Base-by-base conservation (phyloP, 768 basidiomycete genomes). In the Calocybe indica region DNA sequence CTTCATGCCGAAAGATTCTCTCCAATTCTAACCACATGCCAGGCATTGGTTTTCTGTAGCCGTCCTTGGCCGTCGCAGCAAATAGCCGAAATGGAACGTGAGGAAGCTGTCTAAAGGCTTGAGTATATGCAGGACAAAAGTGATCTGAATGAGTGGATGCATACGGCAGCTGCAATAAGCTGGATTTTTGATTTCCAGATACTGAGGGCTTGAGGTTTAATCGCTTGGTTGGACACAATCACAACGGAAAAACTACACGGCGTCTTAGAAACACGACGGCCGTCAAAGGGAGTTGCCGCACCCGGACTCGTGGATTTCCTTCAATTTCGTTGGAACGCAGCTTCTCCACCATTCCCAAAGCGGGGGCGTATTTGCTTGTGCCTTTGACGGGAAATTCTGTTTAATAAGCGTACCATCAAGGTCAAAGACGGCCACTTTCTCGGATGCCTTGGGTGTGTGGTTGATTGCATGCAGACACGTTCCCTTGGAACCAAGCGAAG, bases 371-470 rank as follows among this genome's bases (percentile, higher is more conserved):
- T 43, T 34, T 10, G 62, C 58, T 40, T 68, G 67, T 22, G 66
- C 66, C 22, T 73, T 70, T 35, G 53, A 61, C 13, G 48, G 50
- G 43, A 64, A 54, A 14, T 61, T 52, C n/a, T 61, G 63, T 53
- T 83, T 85, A 61, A 96, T 92, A 50, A 94, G 56, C 0, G 91
- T 93, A 2, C 88, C 91, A 59, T 96, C 93, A 15, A 96, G 68
- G 62, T 96, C 93, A 52, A 93, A 88, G 9, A 82, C 76, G 7
- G 88, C 86, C 31, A 92, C 77, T 53, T 83, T 85, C n/a, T 70
- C 33, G 1, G 64, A 66, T 6, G 69, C 65, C 9, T 63, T 58
- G 0, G 82, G 83, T 0, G 60, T 53, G 5, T 69, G 59, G 49
- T 75, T 67, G 40, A 66, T 50, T 8, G 61, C 74, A 49, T 76